Percentiles rank a stretch among this genome's conserved stretches.
phyloP scores from a whole-genome alignment of 495 filamentous ascomycete species.

The Xylaria scruposa region DNA sequence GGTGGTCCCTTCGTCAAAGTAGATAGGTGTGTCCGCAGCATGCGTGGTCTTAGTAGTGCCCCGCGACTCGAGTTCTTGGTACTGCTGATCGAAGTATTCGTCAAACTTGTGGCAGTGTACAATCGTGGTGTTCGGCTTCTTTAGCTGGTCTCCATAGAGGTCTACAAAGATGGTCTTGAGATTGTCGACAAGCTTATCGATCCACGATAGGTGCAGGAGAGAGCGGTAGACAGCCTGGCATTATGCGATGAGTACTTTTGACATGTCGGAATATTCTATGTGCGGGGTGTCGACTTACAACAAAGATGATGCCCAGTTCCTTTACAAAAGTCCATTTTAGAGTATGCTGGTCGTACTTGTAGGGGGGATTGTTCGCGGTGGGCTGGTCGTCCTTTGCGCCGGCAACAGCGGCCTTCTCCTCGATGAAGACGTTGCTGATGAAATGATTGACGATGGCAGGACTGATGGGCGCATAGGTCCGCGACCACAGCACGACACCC shows the following conservation, averaged over 20 bases:
- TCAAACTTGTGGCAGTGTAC: constrained; percentile 81
- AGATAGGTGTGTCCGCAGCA: constrained; percentile 43
- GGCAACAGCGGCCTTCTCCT: constrained; percentile 74
- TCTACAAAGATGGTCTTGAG: constrained; percentile 88
- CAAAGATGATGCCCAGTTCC: constrained; percentile 92
- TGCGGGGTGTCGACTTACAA: constrained; percentile 64
- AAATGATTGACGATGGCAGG: constrained; percentile 89
- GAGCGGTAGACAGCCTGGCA: constrained; percentile 93
- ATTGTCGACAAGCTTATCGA: constrained; percentile 95
- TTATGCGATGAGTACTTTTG: constrained; percentile 16
- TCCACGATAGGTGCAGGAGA: constrained; percentile 92
- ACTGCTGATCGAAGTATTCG: constrained; percentile 91
- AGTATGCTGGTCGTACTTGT: constrained; percentile 92
- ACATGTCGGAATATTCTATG: not conserved
- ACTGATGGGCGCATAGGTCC: constrained; percentile 79
- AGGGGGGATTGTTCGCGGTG: constrained; percentile 68
- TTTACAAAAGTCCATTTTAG: constrained; percentile 92
- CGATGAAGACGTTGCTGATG: constrained; percentile 96
- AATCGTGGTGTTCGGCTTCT: constrained; percentile 76
- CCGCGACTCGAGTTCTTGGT: constrained; percentile 76
- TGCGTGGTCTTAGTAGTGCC: constrained; percentile 40
- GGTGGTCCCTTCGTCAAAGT: constrained; percentile 50
- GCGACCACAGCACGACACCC: constrained; percentile 96
- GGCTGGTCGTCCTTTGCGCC: constrained; percentile 63
- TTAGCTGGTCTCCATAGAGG: constrained; percentile 86